Conservation (phyloP, 1,139 yeast species). For the Meyerozyma elateridarum region DNA sequence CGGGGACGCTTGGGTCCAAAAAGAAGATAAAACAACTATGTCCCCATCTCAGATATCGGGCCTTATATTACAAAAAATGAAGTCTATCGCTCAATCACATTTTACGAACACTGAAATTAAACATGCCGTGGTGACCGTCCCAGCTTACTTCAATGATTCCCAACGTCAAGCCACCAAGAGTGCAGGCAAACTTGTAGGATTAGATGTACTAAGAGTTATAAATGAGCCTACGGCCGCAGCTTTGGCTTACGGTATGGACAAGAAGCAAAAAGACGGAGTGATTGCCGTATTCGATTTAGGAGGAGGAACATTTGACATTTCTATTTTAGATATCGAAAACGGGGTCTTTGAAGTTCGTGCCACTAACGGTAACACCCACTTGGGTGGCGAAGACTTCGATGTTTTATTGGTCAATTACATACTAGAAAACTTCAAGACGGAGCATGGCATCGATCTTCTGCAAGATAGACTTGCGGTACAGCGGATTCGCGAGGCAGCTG, state of each 20-base stretch:
- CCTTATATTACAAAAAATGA: slow-evolving; percentile 49
- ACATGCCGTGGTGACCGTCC: slow-evolving; percentile 74
- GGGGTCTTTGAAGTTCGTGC: slow-evolving; percentile 80
- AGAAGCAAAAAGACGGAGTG: slow-evolving; percentile 50
- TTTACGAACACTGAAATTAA: slow-evolving; percentile 27
- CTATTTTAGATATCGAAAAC: slow-evolving; percentile 72
- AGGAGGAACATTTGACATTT: slow-evolving; percentile 82
- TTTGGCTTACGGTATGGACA: slow-evolving; percentile 67
- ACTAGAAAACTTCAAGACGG: slow-evolving; percentile 39
- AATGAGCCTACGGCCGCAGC: slow-evolving; percentile 86
- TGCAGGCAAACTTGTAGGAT: slow-evolving; percentile 64
- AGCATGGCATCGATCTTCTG: slow-evolving; percentile 43
- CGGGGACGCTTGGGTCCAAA: slow-evolving; percentile 61
- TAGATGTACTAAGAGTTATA: slow-evolving; percentile 63
- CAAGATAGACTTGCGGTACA: slow-evolving; percentile 50
- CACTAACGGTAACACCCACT: slow-evolving; percentile 80
- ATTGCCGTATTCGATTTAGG: slow-evolving; percentile 80
- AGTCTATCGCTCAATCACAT: slow-evolving; percentile 48
- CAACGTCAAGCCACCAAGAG: slow-evolving; percentile 75
- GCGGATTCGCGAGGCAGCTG: slow-evolving; percentile 69
- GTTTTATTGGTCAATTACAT: slow-evolving; percentile 53
- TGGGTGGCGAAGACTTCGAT: slow-evolving; percentile 83
- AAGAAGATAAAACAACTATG: slow-evolving; percentile 29
- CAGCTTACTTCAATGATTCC: slow-evolving; percentile 75
- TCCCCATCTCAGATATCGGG: slow-evolving; percentile 61